Evolutionary conservation across 345 rosid species (phyloP), one percentile per base, ranked within the genome.

Genomic region (Anastatica hierochuntica): DNA sequence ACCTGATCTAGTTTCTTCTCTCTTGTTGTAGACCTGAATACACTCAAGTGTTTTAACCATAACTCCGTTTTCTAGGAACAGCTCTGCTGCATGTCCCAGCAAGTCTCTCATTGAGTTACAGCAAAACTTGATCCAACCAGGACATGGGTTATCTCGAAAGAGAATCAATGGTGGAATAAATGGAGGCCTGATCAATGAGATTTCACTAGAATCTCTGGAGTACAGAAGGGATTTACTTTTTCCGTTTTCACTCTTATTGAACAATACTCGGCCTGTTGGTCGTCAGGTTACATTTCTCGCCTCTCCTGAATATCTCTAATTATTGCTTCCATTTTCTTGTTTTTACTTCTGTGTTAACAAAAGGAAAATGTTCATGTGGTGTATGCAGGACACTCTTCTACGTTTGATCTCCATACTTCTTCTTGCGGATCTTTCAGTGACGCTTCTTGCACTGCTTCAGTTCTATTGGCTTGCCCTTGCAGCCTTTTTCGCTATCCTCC

Each of bases 391-490:
- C 24, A 69, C 77, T 17, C 77, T 88, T 72, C 83, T 79, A 62
- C 85, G 79, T 68, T 68, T 81, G 57, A 88, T 88, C 34, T 81
- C 95, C 21, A 59, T 84, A 56, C 74, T 92, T 73, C 95, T 88
- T 60, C 72, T 85, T 74, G 88, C 84, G 47, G 98, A 92, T 81
- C 74, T 92, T 54, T 79, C 84, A 14, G 76, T 85, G 13, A 85
- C 96, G 18, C 80, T 92, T 33, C 96, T 92, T 42, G 81, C 83
- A 2, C 68, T 92, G 74, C 79, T 88, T 54, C 84, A 85, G 77
- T 85, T 77, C 75, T 92, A 92, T 64, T 88, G 96, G 95, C 81
- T 92, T 66, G 81, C 88, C 67, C 77, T 92, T 23, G 96, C 75
- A 18, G 88, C 77, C 8, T 88, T 92, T 71, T 84, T 92, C 10